These are phyloP conservation scores for Juglanconis sp. DNA, from an alignment of 2,329 filamentous ascomycete genomes.

Conservation along the genomic window DNA sequence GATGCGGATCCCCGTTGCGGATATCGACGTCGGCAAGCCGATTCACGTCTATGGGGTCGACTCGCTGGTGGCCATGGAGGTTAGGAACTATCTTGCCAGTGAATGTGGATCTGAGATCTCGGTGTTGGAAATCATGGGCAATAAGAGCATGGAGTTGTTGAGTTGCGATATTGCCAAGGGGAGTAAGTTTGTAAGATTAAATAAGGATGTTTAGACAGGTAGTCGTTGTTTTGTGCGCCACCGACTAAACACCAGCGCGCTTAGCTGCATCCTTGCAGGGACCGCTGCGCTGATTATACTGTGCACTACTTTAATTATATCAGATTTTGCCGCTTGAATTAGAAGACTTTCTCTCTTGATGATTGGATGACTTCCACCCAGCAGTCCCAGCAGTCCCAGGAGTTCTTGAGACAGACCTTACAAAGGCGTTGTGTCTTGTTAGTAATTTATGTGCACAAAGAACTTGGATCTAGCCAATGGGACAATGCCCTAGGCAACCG, in stretches of 20 bases:
- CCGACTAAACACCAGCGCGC: no score
- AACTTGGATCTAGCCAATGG: neutral
- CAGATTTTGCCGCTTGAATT: no score
- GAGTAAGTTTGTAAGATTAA: slow-evolving; percentile 6
- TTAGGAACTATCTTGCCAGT: slow-evolving; percentile 23
- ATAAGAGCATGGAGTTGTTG: slow-evolving; percentile 4
- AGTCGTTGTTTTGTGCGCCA: no score
- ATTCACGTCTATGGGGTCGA: slow-evolving; percentile 28
- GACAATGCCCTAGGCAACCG: neutral
- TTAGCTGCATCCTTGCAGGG: no score
- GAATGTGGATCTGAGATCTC: slow-evolving; percentile 10
- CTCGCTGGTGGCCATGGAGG: slow-evolving; percentile 30
- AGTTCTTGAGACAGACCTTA: neutral
- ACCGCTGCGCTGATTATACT: no score
- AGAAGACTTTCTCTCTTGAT: no score
- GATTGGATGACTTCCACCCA: no score
- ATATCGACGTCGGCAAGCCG: slow-evolving; percentile 24
- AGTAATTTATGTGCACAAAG: neutral
- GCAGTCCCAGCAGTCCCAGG: no score
- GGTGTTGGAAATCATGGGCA: slow-evolving; percentile 13
- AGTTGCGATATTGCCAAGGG: slow-evolving; percentile 10
- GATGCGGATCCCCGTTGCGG: slow-evolving; percentile 23
- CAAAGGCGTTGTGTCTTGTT: neutral
- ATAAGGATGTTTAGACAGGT: neutral
- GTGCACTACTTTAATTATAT: no score